Evolutionary conservation across 441 rosid species (phyloP), one percentile per base, ranked within the genome.

Genomic region (Pelargonium cotyledonis): DNA sequence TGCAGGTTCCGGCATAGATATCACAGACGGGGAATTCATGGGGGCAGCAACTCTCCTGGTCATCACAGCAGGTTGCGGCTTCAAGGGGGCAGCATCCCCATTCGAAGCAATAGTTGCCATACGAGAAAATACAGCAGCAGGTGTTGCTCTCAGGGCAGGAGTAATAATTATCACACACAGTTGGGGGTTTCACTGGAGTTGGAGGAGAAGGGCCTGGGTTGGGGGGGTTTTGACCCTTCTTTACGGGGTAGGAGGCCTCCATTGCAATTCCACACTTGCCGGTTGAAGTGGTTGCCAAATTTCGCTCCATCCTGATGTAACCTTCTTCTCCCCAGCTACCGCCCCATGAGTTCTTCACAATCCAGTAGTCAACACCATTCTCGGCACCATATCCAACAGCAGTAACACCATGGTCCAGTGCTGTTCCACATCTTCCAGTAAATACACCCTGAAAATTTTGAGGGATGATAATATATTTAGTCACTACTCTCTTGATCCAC

Each of bases 291-390:
- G 12, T 35, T 19, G 66, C 66, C 35, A 76, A 60, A 41, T 86
- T 86, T 38, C 90, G 84, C 82, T 81, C 85, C 79, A 88, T 75
- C 80, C 76, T 85, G 61, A 86, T 38, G 76, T 86, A 88, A 62
- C 93, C 93, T 2, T 70, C 74, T 73, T 88, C 93, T 0, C 93
- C 93, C 93, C 93, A 88, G 66, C 31, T 5, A 3, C 69, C 43
- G 35, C 93, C 87, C 93, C 93, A 88, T 0, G 93, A 88, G 81
- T 88, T 88, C 70, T 90, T 60, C 47, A 86, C 93, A 2, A 86
- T 74, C 90, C 90, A 88, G 72, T 84, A 88, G 3, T 88, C 89
- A 9, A 38, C 69, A 1, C 86, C 93, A 14, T 85, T 78, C 57
- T 83, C 83, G 9, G 80, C 70, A n/a, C 90, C 93, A 10, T 88